Conservation (phyloP, 768 basidiomycete species). For the Russula compacta region DNA sequence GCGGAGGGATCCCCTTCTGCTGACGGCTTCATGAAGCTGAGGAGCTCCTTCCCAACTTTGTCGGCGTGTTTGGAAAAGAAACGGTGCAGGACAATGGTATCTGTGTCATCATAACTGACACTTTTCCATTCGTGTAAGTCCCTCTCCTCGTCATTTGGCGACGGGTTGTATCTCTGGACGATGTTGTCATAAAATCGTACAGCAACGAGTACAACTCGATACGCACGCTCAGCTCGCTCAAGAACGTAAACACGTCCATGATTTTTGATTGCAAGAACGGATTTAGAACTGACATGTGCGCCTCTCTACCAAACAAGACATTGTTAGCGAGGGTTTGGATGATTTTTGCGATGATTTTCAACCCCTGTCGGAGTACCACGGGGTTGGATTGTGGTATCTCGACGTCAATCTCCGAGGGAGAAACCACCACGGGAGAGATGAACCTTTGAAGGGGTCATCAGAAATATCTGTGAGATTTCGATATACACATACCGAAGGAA, state of each 20-base stretch:
- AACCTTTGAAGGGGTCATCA: constrained; percentile 43
- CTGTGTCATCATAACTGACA: constrained; percentile 74
- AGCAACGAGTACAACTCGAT: neutral
- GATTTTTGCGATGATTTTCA: constrained; percentile 84
- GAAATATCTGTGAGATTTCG: neutral
- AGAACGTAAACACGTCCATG: constrained; percentile 61
- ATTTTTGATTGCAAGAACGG: constrained; percentile 65
- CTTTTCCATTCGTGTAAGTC: constrained; percentile 59
- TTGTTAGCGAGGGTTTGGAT: constrained; percentile 94
- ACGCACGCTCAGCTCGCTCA: constrained; percentile 66
- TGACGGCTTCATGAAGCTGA: constrained; percentile 57
- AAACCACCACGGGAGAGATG: constrained; percentile 83
- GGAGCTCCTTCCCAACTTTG: constrained; percentile 78
- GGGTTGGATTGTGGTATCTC: constrained; percentile 59
- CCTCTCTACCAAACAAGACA: constrained; percentile 86
- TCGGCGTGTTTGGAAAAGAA: constrained; percentile 81
- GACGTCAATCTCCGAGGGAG: constrained; percentile 78
- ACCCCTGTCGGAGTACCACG: constrained; percentile 55
- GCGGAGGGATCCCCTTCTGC: constrained; percentile 46
- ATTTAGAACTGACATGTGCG: constrained; percentile 76
- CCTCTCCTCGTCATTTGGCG: constrained; percentile 44
- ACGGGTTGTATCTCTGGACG: constrained; percentile 35
- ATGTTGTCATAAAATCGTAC: neutral
- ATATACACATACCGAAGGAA: constrained; percentile 59
- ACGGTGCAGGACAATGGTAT: constrained; percentile 73